Evolutionary conservation across 139 green algal genomes (phyloP), one percentile per base, ranked within the genome.

Genomic region (Coelastrella sp.): DNA sequence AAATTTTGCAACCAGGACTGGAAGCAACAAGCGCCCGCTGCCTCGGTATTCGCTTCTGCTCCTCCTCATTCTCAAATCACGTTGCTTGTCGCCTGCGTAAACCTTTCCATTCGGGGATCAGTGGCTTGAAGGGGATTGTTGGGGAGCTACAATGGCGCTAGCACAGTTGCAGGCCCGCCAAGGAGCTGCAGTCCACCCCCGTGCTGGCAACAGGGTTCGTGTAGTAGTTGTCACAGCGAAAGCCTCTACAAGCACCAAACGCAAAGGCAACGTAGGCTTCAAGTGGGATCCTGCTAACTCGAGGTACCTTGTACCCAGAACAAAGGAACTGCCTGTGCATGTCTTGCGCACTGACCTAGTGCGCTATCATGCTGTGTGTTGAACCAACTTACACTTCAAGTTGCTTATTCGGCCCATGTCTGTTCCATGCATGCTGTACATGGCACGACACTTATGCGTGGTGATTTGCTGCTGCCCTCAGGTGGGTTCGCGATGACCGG

Each of bases 271-370:
- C 38, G 62, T 74, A 7, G 62, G 80, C 9, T 86, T 86, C 66
- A 86, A 68, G 32, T 86, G 66, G 66, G 80, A 86, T 71, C 48
- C 66, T 32, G 80, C 80, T 27, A 86, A 86, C 37, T 43, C 38
- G 27, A 60, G 75, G 23, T 81, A 63, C 19, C 40, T 68, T 25
- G 9, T 21, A 35, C 6, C 74, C 40, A 43, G 62, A 37, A 43
- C 53, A 30, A 15, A 48, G 5, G 59, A n/a, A n/a, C n/a, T n/a
- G n/a, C n/a, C n/a, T n/a, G n/a, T n/a, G n/a, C n/a, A n/a, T n/a
- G n/a, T n/a, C n/a, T n/a, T n/a, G n/a, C n/a, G n/a, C n/a, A n/a
- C n/a, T n/a, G n/a, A n/a, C n/a, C n/a, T n/a, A n/a, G n/a, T n/a
- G n/a, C n/a, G n/a, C n/a, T n/a, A n/a, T n/a, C 11, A 32, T 43